Evolutionary conservation across 805 yeast genomes (phyloP), one percentile per base, ranked within the genome.

Genomic region (Candida ficus): DNA sequence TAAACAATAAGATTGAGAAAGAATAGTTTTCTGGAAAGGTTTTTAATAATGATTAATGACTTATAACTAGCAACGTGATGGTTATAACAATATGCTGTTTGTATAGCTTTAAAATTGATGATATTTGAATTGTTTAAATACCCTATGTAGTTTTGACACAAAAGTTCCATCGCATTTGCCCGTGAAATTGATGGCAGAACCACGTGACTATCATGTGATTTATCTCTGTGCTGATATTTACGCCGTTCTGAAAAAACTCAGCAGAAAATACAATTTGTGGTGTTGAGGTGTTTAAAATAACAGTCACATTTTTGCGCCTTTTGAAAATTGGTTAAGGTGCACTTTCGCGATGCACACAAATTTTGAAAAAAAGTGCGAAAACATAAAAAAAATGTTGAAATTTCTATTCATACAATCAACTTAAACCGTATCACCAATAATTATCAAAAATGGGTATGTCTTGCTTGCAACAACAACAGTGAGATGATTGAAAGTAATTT

Each of bases 381-480:
- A 32, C 41, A 38, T 33, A 25, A 33, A 38, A 37, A 41, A 41
- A 41, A 41, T 28, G 35, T 30, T 33, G 27, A 41, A 41, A 36
- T 41, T 41, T 36, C 31, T 29, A 39, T 39, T 31, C 25, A 22
- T 27, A 25, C 29, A 37, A 32, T 27, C 35, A 33, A 23, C 23
- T 33, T 28, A 37, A 31, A 37, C 39, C 19, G 40, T 26, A 36
- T 28, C 47, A 52, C 53, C 54, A 53, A 51, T 45, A 41, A 52
- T 44, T 39, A 52, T 52, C 54, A 53, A 55, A 52, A 53, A 55
- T 55, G 60, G 60, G 60, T 55, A 55, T 50, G 60, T 55, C 35
- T 23, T 14, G 9, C 19, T 19, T 16, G 17, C 5, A 31, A 27
- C 8, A 28, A 31, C 27, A 34, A 6, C 17, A 20, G 2, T 17